Base-by-base conservation (phyloP, 2,329 filamentous ascomycete genomes). In the Pyricularia sp. region DNA sequence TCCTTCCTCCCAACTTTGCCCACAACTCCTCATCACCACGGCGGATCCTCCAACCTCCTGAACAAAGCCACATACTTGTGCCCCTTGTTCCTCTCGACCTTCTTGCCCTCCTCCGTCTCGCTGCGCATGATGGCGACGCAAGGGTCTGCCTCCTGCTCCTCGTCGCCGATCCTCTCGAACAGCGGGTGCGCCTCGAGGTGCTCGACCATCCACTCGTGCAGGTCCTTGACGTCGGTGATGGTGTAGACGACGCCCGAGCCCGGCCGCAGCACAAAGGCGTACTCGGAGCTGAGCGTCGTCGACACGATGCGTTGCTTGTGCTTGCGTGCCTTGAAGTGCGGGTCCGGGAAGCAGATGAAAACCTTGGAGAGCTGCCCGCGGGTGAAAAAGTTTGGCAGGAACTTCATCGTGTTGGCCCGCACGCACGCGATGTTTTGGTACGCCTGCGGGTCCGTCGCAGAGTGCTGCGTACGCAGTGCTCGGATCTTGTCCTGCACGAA, bases 341-440 rank as follows among this genome's bases (percentile, higher is more conserved):
- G 94, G 72, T 99, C 94, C 0, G 94, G 94, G 74, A 99, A 99
- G 79, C 94, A 99, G 71, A 99, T 90, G 76, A 99, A 99, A 73
- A 97, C 90, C 73, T 96, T 96, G 68, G 83, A 84, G 16, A 99
- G 84, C 74, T 97, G 93, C 16, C 78, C 81, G 71, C 88, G 89
- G 65, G 78, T 79, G 81, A 99, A 97, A 81, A 97, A 96, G 74
- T 99, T 97, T 67, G 96, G 93, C n/a, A 99, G 81, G 76, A 97
- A 99, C 75, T 99, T 99, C 94, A 99, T 99, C 5, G 91, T 91
- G 78, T 99, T 99, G 69, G 91, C 90, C 67, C 94, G 88, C 62
- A 99, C 80, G 73, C 91, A 96, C 40, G 89, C 87, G 64, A 93
- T 88, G 75, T 99, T 99, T 73, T 96, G 88, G 75, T 91, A 97